phyloP scores from a whole-genome alignment of 768 basidiomycete species.

The Russula compacta region DNA sequence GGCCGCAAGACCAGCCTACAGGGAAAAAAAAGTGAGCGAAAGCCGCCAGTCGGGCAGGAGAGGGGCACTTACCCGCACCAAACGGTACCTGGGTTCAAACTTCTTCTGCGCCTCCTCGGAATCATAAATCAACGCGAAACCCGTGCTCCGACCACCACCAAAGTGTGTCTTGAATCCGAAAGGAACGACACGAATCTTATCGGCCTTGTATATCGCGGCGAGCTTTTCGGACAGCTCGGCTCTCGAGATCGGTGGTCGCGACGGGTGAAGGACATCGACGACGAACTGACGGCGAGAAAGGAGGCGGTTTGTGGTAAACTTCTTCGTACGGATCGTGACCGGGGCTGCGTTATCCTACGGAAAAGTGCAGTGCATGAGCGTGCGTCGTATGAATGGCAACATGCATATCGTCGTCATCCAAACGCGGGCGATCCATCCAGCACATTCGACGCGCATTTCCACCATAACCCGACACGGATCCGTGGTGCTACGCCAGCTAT shows the following conservation, averaged over 20 bases:
- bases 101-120: conserved; percentile 90
- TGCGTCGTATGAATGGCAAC: conserved; percentile 14
- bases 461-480: neutral
- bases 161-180: conserved; percentile 95
- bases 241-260: conserved; percentile 88
- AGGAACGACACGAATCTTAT: conserved; percentile 82
- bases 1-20: conserved; percentile 52
- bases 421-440: conserved; percentile 27
- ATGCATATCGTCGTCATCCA: conserved; percentile 26
- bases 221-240: conserved; percentile 89
- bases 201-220: conserved; percentile 85
- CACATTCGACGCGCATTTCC: conserved; percentile 12
- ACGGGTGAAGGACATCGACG: conserved; percentile 93
- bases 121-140: conserved; percentile 97
- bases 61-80: conserved; percentile 71
- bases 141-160: conserved; percentile 96
- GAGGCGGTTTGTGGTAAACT: conserved; percentile 99
- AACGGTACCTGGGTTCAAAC: conserved; percentile 93
- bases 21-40: neutral
- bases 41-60: neutral
- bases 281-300: conserved; percentile 94
- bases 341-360: conserved; percentile 70
- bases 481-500: neutral
- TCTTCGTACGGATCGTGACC: conserved; percentile 94
- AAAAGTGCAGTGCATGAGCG: conserved; percentile 19